Evolutionary conservation across 2,329 filamentous ascomycete species (phyloP).

Genomic region (Setomelanomma holmii): DNA sequence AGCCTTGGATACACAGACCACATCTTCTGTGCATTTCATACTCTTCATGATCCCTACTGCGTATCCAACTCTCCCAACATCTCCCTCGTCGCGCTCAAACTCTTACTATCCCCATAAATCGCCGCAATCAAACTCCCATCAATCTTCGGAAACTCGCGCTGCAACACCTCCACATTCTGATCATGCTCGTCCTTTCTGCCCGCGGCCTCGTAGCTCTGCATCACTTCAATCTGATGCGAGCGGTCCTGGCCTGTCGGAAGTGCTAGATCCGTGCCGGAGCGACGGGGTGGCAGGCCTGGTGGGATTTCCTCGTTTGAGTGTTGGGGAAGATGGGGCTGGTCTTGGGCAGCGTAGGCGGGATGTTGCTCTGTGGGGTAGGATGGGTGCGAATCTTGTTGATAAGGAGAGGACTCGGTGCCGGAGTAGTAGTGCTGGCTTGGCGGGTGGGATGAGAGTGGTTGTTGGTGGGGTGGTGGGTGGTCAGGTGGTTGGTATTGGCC

Average conservation of each 20-base stretch:
- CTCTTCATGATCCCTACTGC: too few species aligned
- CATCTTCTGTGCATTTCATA: too few species aligned
- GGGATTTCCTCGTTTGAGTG: slow-evolving; percentile 18
- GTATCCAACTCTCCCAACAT: slow-evolving; percentile 51
- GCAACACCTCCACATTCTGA: slow-evolving; percentile 50
- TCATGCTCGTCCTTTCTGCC: slow-evolving; percentile 49
- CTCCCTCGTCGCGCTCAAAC: slow-evolving; percentile 52
- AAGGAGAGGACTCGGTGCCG: not conserved
- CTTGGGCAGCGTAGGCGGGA: slow-evolving; percentile 11
- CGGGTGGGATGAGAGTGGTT: slow-evolving; percentile 11
- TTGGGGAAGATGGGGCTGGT: slow-evolving; percentile 1
- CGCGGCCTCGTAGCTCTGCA: slow-evolving; percentile 49
- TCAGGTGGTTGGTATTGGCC: slow-evolving; percentile 12
- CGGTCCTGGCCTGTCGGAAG: slow-evolving; percentile 51
- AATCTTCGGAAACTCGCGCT: slow-evolving; percentile 54
- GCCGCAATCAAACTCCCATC: slow-evolving; percentile 55
- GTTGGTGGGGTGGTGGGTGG: slow-evolving; percentile 10
- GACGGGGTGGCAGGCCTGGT: slow-evolving; percentile 36
- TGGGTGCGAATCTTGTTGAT: not conserved
- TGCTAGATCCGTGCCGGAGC: slow-evolving; percentile 45
- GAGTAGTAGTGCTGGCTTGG: not conserved
- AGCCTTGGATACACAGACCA: too few species aligned
- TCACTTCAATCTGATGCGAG: slow-evolving; percentile 52
- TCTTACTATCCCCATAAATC: slow-evolving; percentile 53
- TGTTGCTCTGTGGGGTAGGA: slow-evolving; percentile 1